Conservation (phyloP, 2,329 filamentous ascomycete genomes). For the Chaetothyriales sp. region DNA sequence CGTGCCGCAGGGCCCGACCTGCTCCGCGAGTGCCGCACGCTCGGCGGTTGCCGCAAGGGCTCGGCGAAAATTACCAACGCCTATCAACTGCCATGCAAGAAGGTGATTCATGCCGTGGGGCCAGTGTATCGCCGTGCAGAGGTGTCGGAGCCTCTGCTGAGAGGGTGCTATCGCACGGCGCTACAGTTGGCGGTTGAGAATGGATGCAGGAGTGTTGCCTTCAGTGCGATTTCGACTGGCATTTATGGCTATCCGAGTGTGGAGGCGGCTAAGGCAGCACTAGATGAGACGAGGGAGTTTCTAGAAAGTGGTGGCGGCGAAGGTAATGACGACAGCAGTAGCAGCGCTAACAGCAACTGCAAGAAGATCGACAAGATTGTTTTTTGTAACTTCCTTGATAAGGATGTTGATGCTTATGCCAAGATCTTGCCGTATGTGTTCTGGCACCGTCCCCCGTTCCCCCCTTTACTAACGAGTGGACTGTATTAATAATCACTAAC, state of each 20-base stretch:
- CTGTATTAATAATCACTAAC: not conserved
- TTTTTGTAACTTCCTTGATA: slow-evolving; percentile 70
- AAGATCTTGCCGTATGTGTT: slow-evolving; percentile 55
- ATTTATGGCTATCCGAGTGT: slow-evolving; percentile 73
- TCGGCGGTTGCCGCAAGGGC: slow-evolving; percentile 65
- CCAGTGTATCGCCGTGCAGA: slow-evolving; percentile 51
- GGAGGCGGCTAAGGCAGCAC: slow-evolving; percentile 59
- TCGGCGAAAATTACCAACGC: slow-evolving; percentile 69
- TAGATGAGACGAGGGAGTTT: slow-evolving; percentile 45
- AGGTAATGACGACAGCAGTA: slow-evolving; percentile 9
- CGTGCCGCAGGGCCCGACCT: slow-evolving; percentile 60
- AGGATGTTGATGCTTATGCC: slow-evolving; percentile 64
- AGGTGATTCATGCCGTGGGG: slow-evolving; percentile 83
- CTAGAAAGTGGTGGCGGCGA: slow-evolving; percentile 24
- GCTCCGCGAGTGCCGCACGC: slow-evolving; percentile 53
- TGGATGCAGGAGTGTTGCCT: slow-evolving; percentile 59
- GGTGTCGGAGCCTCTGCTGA: slow-evolving; percentile 32
- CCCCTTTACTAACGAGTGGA: not conserved
- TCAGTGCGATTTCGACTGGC: slow-evolving; percentile 75
- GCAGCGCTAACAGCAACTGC: slow-evolving; percentile 22
- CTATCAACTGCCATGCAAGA: slow-evolving; percentile 57
- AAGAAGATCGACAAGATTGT: slow-evolving; percentile 52
- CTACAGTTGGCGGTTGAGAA: slow-evolving; percentile 58
- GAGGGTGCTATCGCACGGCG: slow-evolving; percentile 55
- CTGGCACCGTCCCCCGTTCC: no score